Evolutionary conservation across 805 yeast genomes (phyloP), one percentile per base, ranked within the genome.

Genomic region (Wickerhamomyces strasburgensis): DNA sequence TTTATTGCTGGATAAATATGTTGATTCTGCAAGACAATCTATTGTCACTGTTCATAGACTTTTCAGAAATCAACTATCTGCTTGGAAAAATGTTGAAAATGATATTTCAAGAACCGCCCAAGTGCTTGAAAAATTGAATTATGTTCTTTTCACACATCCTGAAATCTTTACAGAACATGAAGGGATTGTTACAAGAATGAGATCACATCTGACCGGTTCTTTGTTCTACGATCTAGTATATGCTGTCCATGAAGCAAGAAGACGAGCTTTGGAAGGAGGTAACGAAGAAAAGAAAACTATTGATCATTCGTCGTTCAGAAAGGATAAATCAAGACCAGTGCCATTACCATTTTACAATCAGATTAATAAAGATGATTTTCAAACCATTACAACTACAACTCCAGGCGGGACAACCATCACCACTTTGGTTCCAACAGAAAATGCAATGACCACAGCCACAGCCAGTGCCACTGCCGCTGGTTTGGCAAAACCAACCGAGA

Each of bases 381-480:
- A 81, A 34, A 81, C 96, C 0, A 77, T 84, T 21, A 81, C 88
- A 1, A 78, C 86, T 2, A 88, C 95, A 0, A 83, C 95, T 0
- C 95, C 96, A 2, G 85, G 85, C 48, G 97, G 97, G 38, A 88
- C 96, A 0, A 85, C 96, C 0, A 72, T 87, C 16, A 88, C 96
- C 1, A 87, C 89, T 0, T 70, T 88, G 46, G 89, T 86, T 1
- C 96, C 96, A 3, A 86, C 95, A 0, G 83, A 82, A 53, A 76
- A 75, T 42, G 93, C 94, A 0, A 68, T 84, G 63, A 62, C 62
- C 21, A 74, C 72, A 38, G 85, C 85, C 1, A 68, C 75, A 16
- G 73, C 73, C 29, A 66, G 67, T 39, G 78, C 78, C 1, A 65
- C 68, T 10, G 82, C 79, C 16, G 76, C 75, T 9, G 80, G 78